Conservation (phyloP, 441 rosid species). For the Eruca vesicaria region DNA sequence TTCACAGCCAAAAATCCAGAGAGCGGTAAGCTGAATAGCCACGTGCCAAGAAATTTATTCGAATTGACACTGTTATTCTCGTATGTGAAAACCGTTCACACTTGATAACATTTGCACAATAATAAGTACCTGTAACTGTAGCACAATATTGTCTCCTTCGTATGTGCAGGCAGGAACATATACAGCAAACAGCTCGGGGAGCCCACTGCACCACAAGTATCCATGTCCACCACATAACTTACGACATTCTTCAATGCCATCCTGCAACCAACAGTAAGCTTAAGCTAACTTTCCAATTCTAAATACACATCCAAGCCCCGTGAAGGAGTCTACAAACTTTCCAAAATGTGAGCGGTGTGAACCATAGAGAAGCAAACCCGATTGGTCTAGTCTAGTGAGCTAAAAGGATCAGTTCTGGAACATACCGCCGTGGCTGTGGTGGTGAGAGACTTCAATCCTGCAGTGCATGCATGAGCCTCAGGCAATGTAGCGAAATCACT, state of each 20-base stretch:
- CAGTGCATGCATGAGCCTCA: conserved; percentile 98
- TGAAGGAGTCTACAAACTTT: not conserved
- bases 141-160: conserved; percentile 94
- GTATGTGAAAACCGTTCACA: not conserved
- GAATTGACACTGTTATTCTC: not conserved
- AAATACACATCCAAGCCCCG: not conserved
- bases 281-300: conserved; percentile 13
- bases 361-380: not conserved
- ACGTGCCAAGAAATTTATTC: not conserved
- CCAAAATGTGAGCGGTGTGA: not conserved
- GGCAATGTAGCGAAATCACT: conserved; percentile 91
- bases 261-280: conserved; percentile 49
- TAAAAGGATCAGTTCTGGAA: conserved; percentile 5
- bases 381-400: conserved; percentile 2
- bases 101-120: conserved; percentile 1
- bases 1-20: not conserved
- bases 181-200: conserved; percentile 92
- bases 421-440: conserved; percentile 89
- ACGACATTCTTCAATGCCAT: conserved; percentile 95
- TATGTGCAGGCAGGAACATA: conserved; percentile 94
- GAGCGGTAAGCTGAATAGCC: not conserved
- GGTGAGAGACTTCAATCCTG: conserved; percentile 95
- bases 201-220: conserved; percentile 88
- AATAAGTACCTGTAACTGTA: conserved; percentile 73
- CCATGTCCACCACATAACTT: conserved; percentile 99